Base-by-base conservation (phyloP, 1,139 yeast genomes). In the Sugiyamaella novakii region DNA sequence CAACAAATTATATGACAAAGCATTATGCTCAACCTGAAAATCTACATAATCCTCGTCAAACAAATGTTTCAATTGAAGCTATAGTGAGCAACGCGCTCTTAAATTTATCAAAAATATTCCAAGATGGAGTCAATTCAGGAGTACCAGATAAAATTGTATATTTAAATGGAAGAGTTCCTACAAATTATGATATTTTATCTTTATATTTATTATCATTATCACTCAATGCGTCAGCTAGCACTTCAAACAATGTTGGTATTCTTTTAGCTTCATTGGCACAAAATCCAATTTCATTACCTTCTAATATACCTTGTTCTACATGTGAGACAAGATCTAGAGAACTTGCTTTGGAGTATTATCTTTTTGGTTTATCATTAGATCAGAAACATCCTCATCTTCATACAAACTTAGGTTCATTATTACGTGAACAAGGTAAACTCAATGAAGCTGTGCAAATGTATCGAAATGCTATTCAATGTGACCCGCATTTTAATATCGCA, bases 171-270 rank as follows among this genome's bases (percentile, higher is more conserved):
- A 47, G 53, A 17, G 59, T 65, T n/a, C 67, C 70, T 19, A 37
- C 64, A 8, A 57, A 60, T 27, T 49, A 47, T 35, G 66, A 65
- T 37, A 63, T 67, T 36, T 54, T 67, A 19, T 53, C 64, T 11
- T 54, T 67, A 21, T 67, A 67, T 48, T 49, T 63, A 31, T 54
- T 67, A 19, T 64, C 68, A 2, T 56, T 65, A 7, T 62, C 69
- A 5, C 51, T 67, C 18, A 61, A 59, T 41, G 61, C 68, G 5
- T 61, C 66, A 5, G 67, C 71, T 1, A 59, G 66, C 28, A 63
- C 70, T 1, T 66, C 69, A 5, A 66, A 66, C 53, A 66, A 66
- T 45, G 64, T 66, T 39, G 70, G 70, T 6, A 66, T 65, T 25
- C 42, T 66, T 24, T 27, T 38, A 21, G 68, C 67, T 1, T 58